A percentile compares a stretch with the other conserved stretches of the same genome.
Conservation (phyloP, 768 basidiomycete genomes). For the Coprinellus micaceus region DNA sequence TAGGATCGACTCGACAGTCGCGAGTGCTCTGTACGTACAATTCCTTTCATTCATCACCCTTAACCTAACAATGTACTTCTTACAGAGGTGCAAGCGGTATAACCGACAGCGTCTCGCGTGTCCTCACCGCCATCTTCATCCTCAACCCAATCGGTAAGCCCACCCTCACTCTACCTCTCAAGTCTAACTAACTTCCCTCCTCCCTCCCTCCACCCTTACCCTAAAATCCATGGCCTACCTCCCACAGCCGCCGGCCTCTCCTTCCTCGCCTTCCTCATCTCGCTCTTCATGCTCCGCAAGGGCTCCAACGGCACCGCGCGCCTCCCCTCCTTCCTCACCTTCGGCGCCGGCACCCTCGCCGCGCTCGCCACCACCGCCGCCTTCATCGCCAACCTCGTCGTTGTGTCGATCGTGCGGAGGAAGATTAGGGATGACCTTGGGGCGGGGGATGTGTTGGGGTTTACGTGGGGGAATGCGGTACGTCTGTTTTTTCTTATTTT, state of each 20-base stretch:
- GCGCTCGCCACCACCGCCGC: conserved; percentile 44
- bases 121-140: conserved; percentile 46
- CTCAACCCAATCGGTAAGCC: conserved; percentile 51
- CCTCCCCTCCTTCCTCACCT: conserved; percentile 34
- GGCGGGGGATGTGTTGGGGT: conserved; percentile 35
- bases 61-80: conserved; percentile 31
- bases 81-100: conserved; percentile 2
- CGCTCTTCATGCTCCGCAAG: conserved; percentile 43
- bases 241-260: conserved; percentile 43
- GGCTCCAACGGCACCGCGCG: conserved; percentile 35
- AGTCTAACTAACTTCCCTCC: too few relatives aligned
- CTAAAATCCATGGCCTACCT: too few relatives aligned
- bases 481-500: too few relatives aligned
- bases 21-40: conserved; percentile 38
- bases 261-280: conserved; percentile 46
- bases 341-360: conserved; percentile 35
- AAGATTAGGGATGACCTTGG: conserved; percentile 33
- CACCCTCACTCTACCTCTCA: too few relatives aligned
- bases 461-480: conserved; percentile 51
- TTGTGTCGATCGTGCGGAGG: conserved; percentile 42
- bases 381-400: conserved; percentile 51
- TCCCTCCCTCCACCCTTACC: too few relatives aligned
- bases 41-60: conserved; percentile 13
- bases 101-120: conserved; percentile 36
- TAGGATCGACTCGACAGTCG: conserved; percentile 48